These are phyloP conservation scores for Castanea crenata DNA, from an alignment of 306 rosid genomes.

Conservation along the genomic window DNA sequence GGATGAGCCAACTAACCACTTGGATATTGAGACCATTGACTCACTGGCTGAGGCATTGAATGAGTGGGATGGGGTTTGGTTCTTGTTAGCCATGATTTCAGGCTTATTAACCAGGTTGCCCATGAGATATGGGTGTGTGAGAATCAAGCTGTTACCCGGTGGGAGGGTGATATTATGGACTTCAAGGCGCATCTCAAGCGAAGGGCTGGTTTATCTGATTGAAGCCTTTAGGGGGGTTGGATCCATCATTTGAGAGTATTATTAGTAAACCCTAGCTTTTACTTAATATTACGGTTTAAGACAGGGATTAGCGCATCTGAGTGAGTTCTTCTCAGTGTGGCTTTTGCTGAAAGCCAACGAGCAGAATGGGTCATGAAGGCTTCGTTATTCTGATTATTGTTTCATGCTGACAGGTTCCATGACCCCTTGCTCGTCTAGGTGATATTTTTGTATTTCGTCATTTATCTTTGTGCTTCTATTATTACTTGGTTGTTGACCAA, in stretches of 20 bases:
- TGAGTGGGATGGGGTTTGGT: constrained; percentile 99
- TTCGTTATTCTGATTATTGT: constrained; percentile 28
- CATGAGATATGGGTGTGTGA: constrained; percentile 97
- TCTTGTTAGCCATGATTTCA: constrained; percentile 96
- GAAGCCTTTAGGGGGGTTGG: constrained; percentile 16
- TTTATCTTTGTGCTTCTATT: background rate
- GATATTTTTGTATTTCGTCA: constrained; percentile 21
- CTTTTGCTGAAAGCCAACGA: constrained; percentile 19
- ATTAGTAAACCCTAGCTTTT: constrained; percentile 10
- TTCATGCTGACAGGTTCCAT: constrained; percentile 26
- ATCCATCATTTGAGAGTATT: background rate
- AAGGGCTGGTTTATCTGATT: constrained; percentile 77
- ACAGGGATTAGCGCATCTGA: constrained; percentile 22
- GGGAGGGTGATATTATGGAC: constrained; percentile 95
- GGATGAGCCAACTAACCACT: constrained; percentile 97
- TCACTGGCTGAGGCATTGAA: constrained; percentile 93
- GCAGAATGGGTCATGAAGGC: constrained; percentile 19
- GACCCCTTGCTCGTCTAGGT: constrained; percentile 18
- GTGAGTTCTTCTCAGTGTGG: constrained; percentile 21
- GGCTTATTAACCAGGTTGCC: constrained; percentile 98
- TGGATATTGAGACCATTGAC: constrained; percentile 96
- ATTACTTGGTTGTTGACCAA: constrained; percentile 33
- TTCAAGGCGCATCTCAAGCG: constrained; percentile 77
- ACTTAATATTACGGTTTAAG: constrained; percentile 5
- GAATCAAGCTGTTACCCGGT: constrained; percentile 75